These are phyloP conservation scores for Porpolomopsis calyptriformis DNA, from an alignment of 768 basidiomycete species.

Conservation along the genomic window DNA sequence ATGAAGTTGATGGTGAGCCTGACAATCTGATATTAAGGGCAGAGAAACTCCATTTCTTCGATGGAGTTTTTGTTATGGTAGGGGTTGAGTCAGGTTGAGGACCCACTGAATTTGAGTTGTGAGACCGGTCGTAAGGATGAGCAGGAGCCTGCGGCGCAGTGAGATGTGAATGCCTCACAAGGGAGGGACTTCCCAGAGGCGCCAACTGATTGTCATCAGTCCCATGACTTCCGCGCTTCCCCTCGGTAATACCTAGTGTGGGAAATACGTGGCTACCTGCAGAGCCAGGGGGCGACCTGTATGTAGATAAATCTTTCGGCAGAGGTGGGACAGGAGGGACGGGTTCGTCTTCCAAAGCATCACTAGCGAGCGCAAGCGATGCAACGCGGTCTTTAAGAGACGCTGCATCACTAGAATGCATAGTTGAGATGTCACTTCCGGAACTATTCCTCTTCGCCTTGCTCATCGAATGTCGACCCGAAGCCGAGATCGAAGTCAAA, in stretches of 20 bases:
- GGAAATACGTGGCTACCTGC: conserved; percentile 47
- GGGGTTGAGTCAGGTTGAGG: conserved; percentile 36
- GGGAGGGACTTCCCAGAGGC: conserved; percentile 41
- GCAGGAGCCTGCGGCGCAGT: conserved; percentile 24
- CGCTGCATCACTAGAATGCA: conserved; percentile 57
- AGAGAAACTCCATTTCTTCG: conserved; percentile 97
- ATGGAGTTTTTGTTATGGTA: conserved; percentile 59
- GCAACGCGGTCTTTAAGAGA: conserved; percentile 60
- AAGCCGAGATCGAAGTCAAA: conserved; percentile 66
- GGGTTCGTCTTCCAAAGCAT: conserved; percentile 45
- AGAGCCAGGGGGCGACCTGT: conserved; percentile 57
- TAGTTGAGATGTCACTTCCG: conserved; percentile 74
- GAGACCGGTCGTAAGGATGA: conserved; percentile 30
- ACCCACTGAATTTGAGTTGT: conserved; percentile 24
- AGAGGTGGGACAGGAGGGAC: conserved; percentile 94
- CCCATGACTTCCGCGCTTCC: conserved; percentile 35
- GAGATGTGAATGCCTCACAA: conserved; percentile 22
- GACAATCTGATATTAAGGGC: conserved; percentile 66
- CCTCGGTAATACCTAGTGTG: conserved; percentile 28
- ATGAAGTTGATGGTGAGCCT: conserved; percentile 51
- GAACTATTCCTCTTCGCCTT: conserved; percentile 72
- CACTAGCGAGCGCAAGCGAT: conserved; percentile 46
- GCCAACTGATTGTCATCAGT: conserved; percentile 36
- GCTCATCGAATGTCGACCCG: conserved; percentile 60
- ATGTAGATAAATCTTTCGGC: conserved; percentile 79